phyloP scores from a whole-genome alignment of 306 rosid genomes.

The Quillaja saponaria region DNA sequence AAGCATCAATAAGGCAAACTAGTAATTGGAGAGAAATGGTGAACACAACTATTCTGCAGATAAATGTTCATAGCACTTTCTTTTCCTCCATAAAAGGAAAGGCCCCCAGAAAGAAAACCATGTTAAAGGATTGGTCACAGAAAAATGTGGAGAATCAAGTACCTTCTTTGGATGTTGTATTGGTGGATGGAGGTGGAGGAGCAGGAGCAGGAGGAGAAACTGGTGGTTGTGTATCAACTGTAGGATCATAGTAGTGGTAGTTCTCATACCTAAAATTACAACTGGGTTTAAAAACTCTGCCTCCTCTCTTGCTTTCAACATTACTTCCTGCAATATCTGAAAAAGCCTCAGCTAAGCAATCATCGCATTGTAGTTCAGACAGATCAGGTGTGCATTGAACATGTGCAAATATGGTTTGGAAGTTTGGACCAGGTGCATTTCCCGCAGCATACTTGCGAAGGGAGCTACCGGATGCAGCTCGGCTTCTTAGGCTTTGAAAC shows the following conservation, averaged over 20 bases:
- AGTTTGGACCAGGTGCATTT: constrained; percentile 16
- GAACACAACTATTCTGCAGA: not conserved
- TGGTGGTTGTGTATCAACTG: constrained; percentile 2
- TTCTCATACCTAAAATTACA: constrained; percentile 38
- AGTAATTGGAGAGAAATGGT: not conserved
- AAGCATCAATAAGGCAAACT: no score
- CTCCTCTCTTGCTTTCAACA: constrained; percentile 29
- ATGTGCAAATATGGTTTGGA: constrained; percentile 37
- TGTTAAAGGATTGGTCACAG: not conserved
- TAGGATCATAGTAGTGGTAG: constrained; percentile 16
- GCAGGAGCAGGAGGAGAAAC: not conserved
- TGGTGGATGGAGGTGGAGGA: constrained; percentile 11
- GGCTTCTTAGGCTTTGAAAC: constrained; percentile 12
- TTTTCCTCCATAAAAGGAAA: no score
- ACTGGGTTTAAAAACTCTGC: constrained; percentile 36
- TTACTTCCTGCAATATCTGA: not conserved
- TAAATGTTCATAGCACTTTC: not conserved
- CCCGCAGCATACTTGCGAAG: constrained; percentile 33
- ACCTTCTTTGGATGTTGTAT: constrained; percentile 25
- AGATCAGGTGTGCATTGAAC: constrained; percentile 56
- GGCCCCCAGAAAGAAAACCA: not conserved
- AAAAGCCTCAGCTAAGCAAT: constrained; percentile 24
- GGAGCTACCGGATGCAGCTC: constrained; percentile 32
- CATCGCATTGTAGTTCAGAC: constrained; percentile 24
- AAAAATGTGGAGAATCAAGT: not conserved